phyloP scores from a whole-genome alignment of 345 rosid species.

The Theobroma cacao region DNA sequence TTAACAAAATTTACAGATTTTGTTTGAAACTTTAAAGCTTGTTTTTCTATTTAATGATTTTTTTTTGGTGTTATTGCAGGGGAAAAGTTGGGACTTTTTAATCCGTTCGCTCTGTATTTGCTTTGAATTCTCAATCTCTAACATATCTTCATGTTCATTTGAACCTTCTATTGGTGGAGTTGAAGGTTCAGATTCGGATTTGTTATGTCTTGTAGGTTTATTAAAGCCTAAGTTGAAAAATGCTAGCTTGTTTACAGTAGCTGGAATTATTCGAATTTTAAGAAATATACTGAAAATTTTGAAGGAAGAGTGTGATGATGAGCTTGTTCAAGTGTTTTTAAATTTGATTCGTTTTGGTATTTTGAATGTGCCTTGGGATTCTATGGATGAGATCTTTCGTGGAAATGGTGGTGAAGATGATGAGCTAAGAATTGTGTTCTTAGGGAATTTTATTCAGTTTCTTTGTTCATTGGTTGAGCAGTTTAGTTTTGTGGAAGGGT shows the following conservation, averaged over 20 bases:
- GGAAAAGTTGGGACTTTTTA: conserved; percentile 44
- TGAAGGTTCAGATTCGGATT: conserved; percentile 18
- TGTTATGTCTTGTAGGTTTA: conserved; percentile 23
- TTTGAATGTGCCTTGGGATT: conserved; percentile 50
- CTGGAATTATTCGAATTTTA: conserved; percentile 47
- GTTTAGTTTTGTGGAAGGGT: conserved; percentile 24
- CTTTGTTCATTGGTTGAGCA: conserved; percentile 70
- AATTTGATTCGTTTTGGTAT: conserved; percentile 44
- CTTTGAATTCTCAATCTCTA: conserved; percentile 36
- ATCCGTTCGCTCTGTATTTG: conserved; percentile 46
- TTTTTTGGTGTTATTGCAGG: conserved; percentile 36
- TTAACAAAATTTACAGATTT: conserved; percentile 1
- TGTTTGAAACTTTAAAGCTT: background rate
- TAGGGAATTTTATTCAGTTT: conserved; percentile 68
- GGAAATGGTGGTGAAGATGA: conserved; percentile 24
- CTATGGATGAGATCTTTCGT: conserved; percentile 33
- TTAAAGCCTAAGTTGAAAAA: conserved; percentile 42
- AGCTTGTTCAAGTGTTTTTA: conserved; percentile 39
- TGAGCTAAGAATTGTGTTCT: conserved; percentile 37
- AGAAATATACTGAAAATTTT: conserved; percentile 58
- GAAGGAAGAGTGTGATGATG: conserved; percentile 50
- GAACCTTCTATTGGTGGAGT: conserved; percentile 20
- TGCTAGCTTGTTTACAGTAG: conserved; percentile 56
- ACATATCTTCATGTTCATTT: conserved; percentile 18
- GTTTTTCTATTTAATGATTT: background rate